Evolutionary conservation across 768 basidiomycete genomes (phyloP), one percentile per base, ranked within the genome.

Genomic region (Amanita polypyramis): DNA sequence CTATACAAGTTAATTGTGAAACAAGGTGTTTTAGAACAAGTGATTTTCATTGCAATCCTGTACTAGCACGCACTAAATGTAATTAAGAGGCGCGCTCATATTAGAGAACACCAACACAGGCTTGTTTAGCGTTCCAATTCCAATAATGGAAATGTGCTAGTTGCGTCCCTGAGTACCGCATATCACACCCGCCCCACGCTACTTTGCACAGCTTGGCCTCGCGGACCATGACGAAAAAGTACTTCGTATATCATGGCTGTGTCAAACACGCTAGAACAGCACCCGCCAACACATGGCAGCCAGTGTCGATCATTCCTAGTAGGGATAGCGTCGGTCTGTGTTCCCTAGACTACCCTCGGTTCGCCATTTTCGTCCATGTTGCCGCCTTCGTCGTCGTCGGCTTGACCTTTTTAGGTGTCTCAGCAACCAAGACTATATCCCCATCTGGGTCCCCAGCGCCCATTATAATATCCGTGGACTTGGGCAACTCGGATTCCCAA

Each of bases 401-500:
- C 40, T 45, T 45, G 32, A 36, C 47, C 32, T 49, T 49, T 17
- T 15, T 41, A 3, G 47, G 47, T 10, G 47, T 49, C 39, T 41
- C 47, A 34, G 29, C 39, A 15, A 49, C 47, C n/a, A 49, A 23
- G 14, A 49, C 20, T 4, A 34, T n/a, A 12, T 38, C 47, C 9
- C 32, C 40, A 4, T 42, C 47, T 12, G 17, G 10, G 12, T 29
- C 38, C 6, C 4, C 32, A 15, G 32, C 23, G 12, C 37, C 19
- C 37, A 47, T 35, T 6, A 47, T 37, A n/a, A 47, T 12, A 21
- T 47, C 46, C 12, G 10, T 36, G 11, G 46, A 38, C 10, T 21
- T 38, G 19, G 46, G 46, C 25, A 47, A 39, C 37, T 47, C 46
- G 1, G 46, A 39, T 9, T 47, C 37, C 46, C 46, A 47, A 39